Percentiles rank a stretch among this genome's conserved stretches.
phyloP scores from a whole-genome alignment of 805 yeast species.

The Cyberlindnera lachancei region DNA sequence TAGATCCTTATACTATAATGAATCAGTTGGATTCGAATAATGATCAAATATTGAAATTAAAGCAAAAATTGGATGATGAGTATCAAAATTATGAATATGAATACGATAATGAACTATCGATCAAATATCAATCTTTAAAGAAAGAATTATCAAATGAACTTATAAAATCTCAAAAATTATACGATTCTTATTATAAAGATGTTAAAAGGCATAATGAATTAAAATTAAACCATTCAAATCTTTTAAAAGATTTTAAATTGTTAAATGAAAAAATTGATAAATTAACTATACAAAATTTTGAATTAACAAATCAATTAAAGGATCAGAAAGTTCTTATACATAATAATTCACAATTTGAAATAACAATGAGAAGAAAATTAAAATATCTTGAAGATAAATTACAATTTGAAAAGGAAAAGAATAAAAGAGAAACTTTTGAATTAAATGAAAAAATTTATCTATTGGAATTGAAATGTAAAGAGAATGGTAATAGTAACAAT shows the following conservation, averaged over 20 bases:
- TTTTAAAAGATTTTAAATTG: neutral
- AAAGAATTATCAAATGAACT: slow-evolving; percentile 27
- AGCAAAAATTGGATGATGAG: slow-evolving; percentile 18
- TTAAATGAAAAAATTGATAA: slow-evolving; percentile 1
- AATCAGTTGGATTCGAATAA: slow-evolving; percentile 22
- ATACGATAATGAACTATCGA: slow-evolving; percentile 4
- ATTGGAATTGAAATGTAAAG: slow-evolving; percentile 20
- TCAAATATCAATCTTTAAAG: slow-evolving; percentile 22
- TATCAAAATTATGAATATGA: slow-evolving; percentile 16
- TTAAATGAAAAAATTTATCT: slow-evolving; percentile 20
- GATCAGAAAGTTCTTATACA: slow-evolving; percentile 10
- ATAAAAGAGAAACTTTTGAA: slow-evolving; percentile 24
- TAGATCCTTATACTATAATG: slow-evolving; percentile 6
- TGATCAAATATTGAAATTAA: no score
- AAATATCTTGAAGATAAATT: slow-evolving; percentile 22
- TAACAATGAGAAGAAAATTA: slow-evolving; percentile 14
- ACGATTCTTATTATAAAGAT: slow-evolving; percentile 28
- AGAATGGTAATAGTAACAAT: slow-evolving; percentile 12
- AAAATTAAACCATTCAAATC: slow-evolving; percentile 1
- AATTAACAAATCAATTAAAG: slow-evolving; percentile 3
- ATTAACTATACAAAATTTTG: neutral
- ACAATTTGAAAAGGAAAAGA: slow-evolving; percentile 13
- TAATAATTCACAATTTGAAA: slow-evolving; percentile 11
- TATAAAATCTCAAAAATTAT: slow-evolving; percentile 26
- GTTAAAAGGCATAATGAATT: slow-evolving; percentile 25